Conservation (phyloP, 371 early-diverging fungal genomes). For the Encephalitozoon intestinalis region DNA sequence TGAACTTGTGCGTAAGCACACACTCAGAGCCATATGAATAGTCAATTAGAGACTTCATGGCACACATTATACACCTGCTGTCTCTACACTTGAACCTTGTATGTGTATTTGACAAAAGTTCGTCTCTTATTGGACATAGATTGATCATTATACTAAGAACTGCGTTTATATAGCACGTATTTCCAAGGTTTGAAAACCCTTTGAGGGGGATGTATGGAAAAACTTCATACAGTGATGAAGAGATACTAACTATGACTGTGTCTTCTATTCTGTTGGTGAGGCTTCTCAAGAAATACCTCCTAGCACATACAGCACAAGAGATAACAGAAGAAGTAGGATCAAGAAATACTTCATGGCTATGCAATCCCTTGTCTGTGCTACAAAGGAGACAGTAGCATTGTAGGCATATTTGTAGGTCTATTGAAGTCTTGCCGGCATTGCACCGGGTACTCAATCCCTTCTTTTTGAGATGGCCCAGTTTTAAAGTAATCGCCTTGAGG, state of each 20-base stretch:
- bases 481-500: not conserved
- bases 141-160: constrained; percentile 34
- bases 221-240: not conserved
- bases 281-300: not conserved
- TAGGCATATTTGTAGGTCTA: not conserved
- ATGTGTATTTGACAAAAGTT: not conserved
- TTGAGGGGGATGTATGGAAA: not conserved
- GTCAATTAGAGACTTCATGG: not conserved
- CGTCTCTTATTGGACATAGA: not conserved
- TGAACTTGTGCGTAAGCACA: not conserved
- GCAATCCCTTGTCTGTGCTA: not conserved
- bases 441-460: not conserved
- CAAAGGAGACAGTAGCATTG: not conserved
- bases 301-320: not conserved
- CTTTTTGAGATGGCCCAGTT: not conserved
- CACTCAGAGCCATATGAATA: not conserved
- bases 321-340: not conserved
- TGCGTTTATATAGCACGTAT: constrained; percentile 46
- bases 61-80: not conserved
- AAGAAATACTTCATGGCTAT: not conserved
- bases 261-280: not conserved
- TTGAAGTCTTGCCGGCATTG: not conserved
- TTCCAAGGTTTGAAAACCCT: constrained; percentile 46
- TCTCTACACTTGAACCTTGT: not conserved
- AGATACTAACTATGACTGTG: not conserved